Conservation (phyloP, 1,139 yeast genomes). For the Hyphopichia wangnamkhiaoensis region DNA sequence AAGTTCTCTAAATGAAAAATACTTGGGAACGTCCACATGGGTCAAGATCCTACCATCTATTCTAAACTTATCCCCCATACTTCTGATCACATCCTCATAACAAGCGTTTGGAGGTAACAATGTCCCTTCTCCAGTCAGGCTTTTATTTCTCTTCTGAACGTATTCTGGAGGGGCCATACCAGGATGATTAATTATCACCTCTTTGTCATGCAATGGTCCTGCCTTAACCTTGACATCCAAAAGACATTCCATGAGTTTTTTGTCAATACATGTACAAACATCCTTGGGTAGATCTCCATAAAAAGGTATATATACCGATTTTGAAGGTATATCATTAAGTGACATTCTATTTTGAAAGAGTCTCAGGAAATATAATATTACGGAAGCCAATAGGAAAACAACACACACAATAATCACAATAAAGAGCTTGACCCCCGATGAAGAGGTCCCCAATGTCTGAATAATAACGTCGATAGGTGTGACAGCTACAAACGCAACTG, state of each 20-base stretch:
- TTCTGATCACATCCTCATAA: constrained; percentile 64
- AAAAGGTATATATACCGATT: constrained; percentile 64
- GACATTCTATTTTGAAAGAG: constrained; percentile 59
- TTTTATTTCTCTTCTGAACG: constrained; percentile 30
- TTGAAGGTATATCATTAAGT: constrained; percentile 73
- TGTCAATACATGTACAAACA: constrained; percentile 36
- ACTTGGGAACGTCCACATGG: constrained; percentile 37
- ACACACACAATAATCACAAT: constrained; percentile 76
- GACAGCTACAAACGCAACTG: constrained; percentile 60
- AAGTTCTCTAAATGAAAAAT: constrained; percentile 51
- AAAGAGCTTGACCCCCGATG: constrained; percentile 65
- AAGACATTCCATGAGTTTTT: constrained; percentile 45
- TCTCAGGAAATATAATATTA: constrained; percentile 52
- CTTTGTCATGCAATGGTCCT: constrained; percentile 44
- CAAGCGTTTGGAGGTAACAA: constrained; percentile 57
- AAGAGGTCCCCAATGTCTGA: constrained; percentile 58
- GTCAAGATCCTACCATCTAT: constrained; percentile 42
- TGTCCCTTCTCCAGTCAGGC: constrained; percentile 31
- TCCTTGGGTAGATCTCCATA: constrained; percentile 61
- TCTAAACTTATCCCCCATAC: constrained; percentile 54
- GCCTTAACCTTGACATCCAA: constrained; percentile 49
- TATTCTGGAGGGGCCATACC: constrained; percentile 57
- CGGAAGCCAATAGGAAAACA: constrained; percentile 50
- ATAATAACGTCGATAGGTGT: constrained; percentile 76
- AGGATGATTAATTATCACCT: constrained; percentile 55